Evolutionary conservation across 2,329 filamentous ascomycete species (phyloP).

Genomic region (Zasmidium angulare): DNA sequence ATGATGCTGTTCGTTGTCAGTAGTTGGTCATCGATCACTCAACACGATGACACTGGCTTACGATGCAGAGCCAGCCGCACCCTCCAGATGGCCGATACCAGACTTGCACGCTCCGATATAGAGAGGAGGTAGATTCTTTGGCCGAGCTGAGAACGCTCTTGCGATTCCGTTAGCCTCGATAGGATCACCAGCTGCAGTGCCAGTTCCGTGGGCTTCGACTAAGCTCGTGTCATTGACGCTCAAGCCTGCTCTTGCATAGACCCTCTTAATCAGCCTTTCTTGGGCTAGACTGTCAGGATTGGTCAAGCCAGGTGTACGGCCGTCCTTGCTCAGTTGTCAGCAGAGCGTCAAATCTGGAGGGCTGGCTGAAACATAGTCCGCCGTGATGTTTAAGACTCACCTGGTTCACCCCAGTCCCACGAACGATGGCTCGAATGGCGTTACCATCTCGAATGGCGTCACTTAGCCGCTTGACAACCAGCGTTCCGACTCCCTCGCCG

Average conservation of each 20-base stretch:
- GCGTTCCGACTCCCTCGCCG: conserved; percentile 52
- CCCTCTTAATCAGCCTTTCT: conserved; percentile 33
- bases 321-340: too few relatives aligned
- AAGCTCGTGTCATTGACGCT: conserved; percentile 13
- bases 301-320: conserved; percentile 40
- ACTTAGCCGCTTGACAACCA: conserved; percentile 53
- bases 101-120: conserved; percentile 20
- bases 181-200: conserved; percentile 23
- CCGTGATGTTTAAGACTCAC: too few relatives aligned
- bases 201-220: conserved; percentile 29
- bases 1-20: too few relatives aligned
- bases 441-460: conserved; percentile 37
- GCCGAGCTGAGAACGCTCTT: too few relatives aligned
- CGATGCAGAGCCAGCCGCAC: conserved; percentile 9
- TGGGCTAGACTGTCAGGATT: conserved; percentile 39
- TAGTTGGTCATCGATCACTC: too few relatives aligned
- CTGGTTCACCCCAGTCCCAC: conserved; percentile 2
- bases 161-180: conserved; percentile 21
- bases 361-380: too few relatives aligned
- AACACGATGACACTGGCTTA: too few relatives aligned
- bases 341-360: too few relatives aligned
- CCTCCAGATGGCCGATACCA: conserved; percentile 18
- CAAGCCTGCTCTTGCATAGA: conserved; percentile 36
- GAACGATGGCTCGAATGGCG: conserved; percentile 11
- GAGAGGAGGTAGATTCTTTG: too few relatives aligned